These are phyloP conservation scores for Serendipita sp. DNA, from an alignment of 768 basidiomycete species.

Conservation along the genomic window DNA sequence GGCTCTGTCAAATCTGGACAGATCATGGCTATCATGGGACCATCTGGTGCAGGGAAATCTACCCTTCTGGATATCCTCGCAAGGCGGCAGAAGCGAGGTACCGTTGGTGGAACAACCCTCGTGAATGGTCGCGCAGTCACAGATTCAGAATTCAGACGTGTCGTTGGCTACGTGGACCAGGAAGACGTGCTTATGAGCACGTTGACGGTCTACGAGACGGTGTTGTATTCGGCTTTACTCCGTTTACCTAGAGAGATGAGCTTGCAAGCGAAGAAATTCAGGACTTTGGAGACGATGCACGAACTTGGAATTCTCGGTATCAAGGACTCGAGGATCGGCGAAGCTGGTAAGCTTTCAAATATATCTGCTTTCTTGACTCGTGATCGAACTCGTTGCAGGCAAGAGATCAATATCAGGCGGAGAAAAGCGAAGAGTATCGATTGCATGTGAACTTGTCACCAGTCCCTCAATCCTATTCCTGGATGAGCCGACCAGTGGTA, in stretches of 20 bases:
- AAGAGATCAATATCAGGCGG: constrained; percentile 89
- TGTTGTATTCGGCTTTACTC: constrained; percentile 82
- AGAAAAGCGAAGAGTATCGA: constrained; percentile 91
- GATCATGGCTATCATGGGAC: constrained; percentile 92
- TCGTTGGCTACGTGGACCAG: constrained; percentile 94
- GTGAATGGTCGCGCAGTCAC: constrained; percentile 74
- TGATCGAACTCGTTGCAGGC: constrained; percentile 27
- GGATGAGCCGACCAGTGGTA: constrained; percentile 93
- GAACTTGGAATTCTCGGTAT: constrained; percentile 89
- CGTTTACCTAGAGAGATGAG: constrained; percentile 91
- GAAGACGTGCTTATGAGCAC: constrained; percentile 97
- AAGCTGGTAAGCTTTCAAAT: constrained; percentile 41
- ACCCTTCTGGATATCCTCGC: constrained; percentile 95
- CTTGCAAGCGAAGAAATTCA: constrained; percentile 81
- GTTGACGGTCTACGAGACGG: constrained; percentile 94
- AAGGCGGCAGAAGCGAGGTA: constrained; percentile 70
- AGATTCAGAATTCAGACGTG: constrained; percentile 61
- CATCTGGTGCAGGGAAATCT: constrained; percentile 91
- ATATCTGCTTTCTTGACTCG: background rate
- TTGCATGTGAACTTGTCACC: constrained; percentile 96
- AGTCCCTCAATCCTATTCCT: constrained; percentile 91
- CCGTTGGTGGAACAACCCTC: constrained; percentile 54
- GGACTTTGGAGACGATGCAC: constrained; percentile 90
- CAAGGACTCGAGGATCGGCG: constrained; percentile 79
- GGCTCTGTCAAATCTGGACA: too few relatives aligned